Evolutionary conservation across 2,329 filamentous ascomycete species (phyloP).

Genomic region (Fusarium longipes): DNA sequence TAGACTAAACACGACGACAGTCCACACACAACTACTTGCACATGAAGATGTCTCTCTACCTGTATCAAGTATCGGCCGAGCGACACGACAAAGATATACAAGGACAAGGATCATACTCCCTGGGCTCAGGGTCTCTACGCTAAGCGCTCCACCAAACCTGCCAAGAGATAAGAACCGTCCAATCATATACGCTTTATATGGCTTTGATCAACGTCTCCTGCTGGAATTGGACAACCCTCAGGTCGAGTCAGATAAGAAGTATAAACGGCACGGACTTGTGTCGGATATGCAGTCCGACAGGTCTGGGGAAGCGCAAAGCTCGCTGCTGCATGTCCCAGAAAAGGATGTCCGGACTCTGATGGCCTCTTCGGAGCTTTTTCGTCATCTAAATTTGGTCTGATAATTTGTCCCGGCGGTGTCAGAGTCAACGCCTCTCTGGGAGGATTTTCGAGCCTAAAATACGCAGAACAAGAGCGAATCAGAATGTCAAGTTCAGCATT

Average conservation of each 20-base stretch:
- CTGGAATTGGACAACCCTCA: conserved; percentile 22
- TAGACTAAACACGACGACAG: background rate
- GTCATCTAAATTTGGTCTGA: conserved; percentile 10
- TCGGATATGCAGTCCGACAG: conserved; percentile 31
- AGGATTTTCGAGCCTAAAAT: conserved; percentile 10
- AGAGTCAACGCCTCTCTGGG: conserved; percentile 2
- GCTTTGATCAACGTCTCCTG: conserved; percentile 29
- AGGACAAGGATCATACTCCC: conserved; percentile 25
- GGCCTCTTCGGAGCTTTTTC: conserved; percentile 4
- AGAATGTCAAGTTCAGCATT: background rate
- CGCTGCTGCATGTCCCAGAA: conserved; percentile 6
- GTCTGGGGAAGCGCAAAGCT: conserved; percentile 40
- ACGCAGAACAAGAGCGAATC: conserved; percentile 9
- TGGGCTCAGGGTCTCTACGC: conserved; percentile 25
- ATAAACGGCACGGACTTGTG: conserved; percentile 17
- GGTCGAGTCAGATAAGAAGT: conserved; percentile 37
- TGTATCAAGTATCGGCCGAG: conserved; percentile 23
- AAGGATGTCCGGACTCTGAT: conserved; percentile 20
- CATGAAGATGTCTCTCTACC: background rate
- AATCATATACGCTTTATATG: conserved; percentile 41
- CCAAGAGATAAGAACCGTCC: conserved; percentile 48
- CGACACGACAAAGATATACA: conserved; percentile 8
- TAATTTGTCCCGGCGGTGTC: background rate
- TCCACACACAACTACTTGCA: background rate
- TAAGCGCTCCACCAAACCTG: conserved; percentile 39